A percentile compares a stretch with the other conserved stretches of the same genome.
Evolutionary conservation across 2,329 filamentous ascomycete genomes (phyloP).

Genomic region (Ophiostoma montium): DNA sequence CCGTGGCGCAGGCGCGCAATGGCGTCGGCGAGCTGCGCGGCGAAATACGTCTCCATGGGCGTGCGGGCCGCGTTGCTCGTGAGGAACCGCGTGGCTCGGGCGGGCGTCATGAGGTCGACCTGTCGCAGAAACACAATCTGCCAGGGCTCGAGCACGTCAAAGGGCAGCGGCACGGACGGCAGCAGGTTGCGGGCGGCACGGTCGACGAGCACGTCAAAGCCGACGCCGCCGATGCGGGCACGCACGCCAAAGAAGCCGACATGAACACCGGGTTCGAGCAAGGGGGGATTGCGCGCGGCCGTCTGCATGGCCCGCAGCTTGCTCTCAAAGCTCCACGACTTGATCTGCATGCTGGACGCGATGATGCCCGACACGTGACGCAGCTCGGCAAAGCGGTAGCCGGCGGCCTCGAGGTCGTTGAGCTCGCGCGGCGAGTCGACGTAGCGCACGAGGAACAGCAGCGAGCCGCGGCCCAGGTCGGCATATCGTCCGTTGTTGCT

Average conservation of each 20-base stretch:
- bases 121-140: slow-evolving; percentile 40
- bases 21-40: slow-evolving; percentile 28
- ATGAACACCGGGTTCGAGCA: slow-evolving; percentile 39
- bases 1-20: slow-evolving; percentile 27
- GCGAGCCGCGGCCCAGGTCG: slow-evolving; percentile 49
- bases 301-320: slow-evolving; percentile 51
- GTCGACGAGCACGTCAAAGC: slow-evolving; percentile 50
- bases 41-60: slow-evolving; percentile 29
- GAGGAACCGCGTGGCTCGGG: slow-evolving; percentile 25
- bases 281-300: slow-evolving; percentile 34
- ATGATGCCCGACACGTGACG: slow-evolving; percentile 56
- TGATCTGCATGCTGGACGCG: slow-evolving; percentile 60
- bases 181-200: slow-evolving; percentile 43
- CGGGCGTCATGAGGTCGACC: slow-evolving; percentile 31
- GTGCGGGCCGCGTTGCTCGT: slow-evolving; percentile 23
- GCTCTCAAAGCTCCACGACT: slow-evolving; percentile 42
- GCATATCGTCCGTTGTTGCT: slow-evolving; percentile 20
- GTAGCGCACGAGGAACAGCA: slow-evolving; percentile 64
- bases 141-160: slow-evolving; percentile 37
- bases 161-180: slow-evolving; percentile 41
- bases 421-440: slow-evolving; percentile 43
- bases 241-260: slow-evolving; percentile 44
- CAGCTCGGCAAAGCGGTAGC: slow-evolving; percentile 64
- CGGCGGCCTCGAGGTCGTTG: slow-evolving; percentile 50
- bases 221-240: slow-evolving; percentile 34